Evolutionary conservation across 108 stramenopile genomes (phyloP).

Genomic region (Fragilariopsis cylindrus): DNA sequence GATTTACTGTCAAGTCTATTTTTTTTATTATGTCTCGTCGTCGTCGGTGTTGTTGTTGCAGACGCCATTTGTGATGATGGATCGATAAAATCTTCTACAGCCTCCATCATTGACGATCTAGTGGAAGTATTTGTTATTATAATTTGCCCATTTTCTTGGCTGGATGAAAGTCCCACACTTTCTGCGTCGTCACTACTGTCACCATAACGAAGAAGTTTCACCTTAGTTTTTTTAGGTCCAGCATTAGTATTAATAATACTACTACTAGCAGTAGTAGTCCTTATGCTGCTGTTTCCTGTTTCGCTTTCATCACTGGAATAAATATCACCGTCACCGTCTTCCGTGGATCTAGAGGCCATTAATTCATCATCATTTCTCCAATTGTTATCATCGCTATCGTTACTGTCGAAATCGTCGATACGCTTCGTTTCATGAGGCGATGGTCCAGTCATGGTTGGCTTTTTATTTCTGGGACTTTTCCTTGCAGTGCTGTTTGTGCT

Average conservation of each 20-base stretch:
- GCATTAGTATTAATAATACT: too few relatives aligned
- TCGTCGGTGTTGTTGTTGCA: not conserved
- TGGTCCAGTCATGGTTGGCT: too few relatives aligned
- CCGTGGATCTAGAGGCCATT: not conserved
- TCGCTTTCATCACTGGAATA: too few relatives aligned
- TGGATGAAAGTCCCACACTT: not conserved
- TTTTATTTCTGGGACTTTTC: not conserved
- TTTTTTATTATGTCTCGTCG: not conserved
- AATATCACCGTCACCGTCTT: not conserved
- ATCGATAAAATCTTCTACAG: slow-evolving; percentile 12
- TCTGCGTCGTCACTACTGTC: not conserved
- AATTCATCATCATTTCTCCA: not conserved
- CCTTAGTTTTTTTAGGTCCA: too few relatives aligned
- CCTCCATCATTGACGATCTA: slow-evolving; percentile 5
- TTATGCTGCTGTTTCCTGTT: too few relatives aligned
- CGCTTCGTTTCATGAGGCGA: too few relatives aligned
- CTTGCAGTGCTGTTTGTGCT: not conserved
- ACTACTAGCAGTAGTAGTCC: too few relatives aligned
- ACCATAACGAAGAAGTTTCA: not conserved
- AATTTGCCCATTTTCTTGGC: not conserved
- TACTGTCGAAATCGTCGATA: too few relatives aligned
- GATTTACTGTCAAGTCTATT: not conserved
- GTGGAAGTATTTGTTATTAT: not conserved
- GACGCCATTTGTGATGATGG: not conserved
- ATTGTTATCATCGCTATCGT: too few relatives aligned